These are phyloP conservation scores for Fusarium succisae DNA, from an alignment of 2,329 filamentous ascomycete species.

Conservation along the genomic window DNA sequence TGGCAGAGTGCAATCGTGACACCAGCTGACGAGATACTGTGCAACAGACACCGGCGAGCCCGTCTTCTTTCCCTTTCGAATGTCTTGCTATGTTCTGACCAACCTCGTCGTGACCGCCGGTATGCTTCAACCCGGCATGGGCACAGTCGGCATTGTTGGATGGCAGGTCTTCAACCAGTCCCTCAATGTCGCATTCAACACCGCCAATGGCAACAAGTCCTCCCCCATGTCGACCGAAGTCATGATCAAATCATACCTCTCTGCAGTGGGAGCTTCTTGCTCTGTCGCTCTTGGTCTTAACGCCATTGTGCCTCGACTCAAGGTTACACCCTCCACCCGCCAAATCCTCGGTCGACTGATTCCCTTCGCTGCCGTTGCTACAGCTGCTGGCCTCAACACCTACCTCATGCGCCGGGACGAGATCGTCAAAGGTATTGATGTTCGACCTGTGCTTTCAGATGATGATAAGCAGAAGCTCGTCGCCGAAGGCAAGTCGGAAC, in stretches of 20 bases:
- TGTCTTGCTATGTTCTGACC: constrained; percentile 94
- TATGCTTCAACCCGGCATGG: constrained; percentile 92
- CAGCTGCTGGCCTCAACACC: constrained; percentile 90
- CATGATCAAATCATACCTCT: constrained; percentile 87
- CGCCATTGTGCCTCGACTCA: constrained; percentile 85
- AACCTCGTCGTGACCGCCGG: constrained; percentile 95
- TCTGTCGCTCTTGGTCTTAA: constrained; percentile 93
- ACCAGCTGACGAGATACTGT: constrained; percentile 15
- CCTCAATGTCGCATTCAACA: constrained; percentile 98
- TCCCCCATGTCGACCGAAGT: constrained; percentile 83
- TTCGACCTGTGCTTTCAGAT: constrained; percentile 82
- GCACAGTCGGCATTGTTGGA: constrained; percentile 82
- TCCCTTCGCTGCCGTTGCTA: constrained; percentile 94
- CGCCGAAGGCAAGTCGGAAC: constrained; percentile 68
- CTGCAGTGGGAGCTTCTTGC: constrained; percentile 93
- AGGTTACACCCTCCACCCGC: constrained; percentile 78
- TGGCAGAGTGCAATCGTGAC: not conserved
- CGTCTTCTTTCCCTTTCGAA: constrained; percentile 93
- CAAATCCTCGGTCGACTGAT: constrained; percentile 86
- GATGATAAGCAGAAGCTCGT: constrained; percentile 69
- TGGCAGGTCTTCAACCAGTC: constrained; percentile 99
- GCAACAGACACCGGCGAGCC: constrained; percentile 87
- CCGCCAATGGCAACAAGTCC: constrained; percentile 97
- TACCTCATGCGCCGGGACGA: constrained; percentile 98
- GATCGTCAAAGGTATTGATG: constrained; percentile 90